Evolutionary conservation across 2,329 filamentous ascomycete genomes (phyloP).

Genomic region (Dendryphion nanum): DNA sequence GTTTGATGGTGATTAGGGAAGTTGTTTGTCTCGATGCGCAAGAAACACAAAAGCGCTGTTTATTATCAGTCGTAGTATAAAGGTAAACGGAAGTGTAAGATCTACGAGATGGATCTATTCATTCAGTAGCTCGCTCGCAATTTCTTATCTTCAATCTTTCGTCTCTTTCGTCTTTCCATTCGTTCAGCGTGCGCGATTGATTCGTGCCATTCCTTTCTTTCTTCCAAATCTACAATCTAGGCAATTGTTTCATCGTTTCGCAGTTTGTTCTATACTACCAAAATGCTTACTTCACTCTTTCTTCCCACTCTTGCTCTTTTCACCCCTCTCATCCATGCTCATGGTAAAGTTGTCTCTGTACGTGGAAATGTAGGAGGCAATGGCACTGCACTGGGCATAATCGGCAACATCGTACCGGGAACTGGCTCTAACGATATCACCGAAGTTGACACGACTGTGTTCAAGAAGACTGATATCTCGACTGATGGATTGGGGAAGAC

Average conservation of each 20-base stretch:
- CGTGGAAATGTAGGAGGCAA: slow-evolving; percentile 43
- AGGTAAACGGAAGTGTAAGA: not conserved
- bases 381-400: slow-evolving; percentile 44
- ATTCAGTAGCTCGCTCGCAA: not conserved
- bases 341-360: slow-evolving; percentile 13
- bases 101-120: not conserved
- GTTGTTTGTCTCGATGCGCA: not conserved
- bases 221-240: not conserved
- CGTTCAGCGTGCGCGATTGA: slow-evolving; percentile 2
- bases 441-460: slow-evolving; percentile 49
- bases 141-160: not conserved
- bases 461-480: slow-evolving; percentile 35
- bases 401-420: slow-evolving; percentile 43
- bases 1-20: not conserved
- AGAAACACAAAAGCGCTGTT: no score
- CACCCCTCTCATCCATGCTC: slow-evolving; percentile 9
- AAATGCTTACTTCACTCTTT: not conserved
- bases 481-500: slow-evolving; percentile 43
- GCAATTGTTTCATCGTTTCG: not conserved
- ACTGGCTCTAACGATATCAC: slow-evolving; percentile 43
- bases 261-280: not conserved
- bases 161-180: not conserved
- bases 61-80: not conserved
- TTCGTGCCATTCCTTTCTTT: not conserved
- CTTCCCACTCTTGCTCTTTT: slow-evolving; percentile 1